Evolutionary conservation across 192 early-diverging fungal genomes (phyloP), one percentile per base, ranked within the genome.

Genomic region (Podila epicladia): DNA sequence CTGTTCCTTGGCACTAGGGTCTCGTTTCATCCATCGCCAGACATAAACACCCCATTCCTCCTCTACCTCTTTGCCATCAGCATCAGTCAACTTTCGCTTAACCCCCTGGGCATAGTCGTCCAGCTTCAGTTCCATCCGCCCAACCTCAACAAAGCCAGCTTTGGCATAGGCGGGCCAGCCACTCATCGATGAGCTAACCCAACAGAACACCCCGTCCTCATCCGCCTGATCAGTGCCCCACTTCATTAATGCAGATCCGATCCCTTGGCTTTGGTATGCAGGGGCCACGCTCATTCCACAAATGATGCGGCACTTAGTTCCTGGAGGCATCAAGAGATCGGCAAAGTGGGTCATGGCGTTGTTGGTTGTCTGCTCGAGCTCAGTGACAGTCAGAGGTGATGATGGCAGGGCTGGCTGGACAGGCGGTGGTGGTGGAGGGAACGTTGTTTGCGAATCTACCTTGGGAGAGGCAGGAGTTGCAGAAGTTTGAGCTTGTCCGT

Each of bases 21-120:
- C 45, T 20, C 71, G 24, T 33, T 37, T 57, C 71, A 73, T 73
- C 63, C 64, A 73, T 20, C 55, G 32, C 71, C 71, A 73, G 45
- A 60, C 45, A 31, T 73, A 73, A 15, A 32, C 22, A n/a, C 71
- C 71, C 71, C 71, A 73, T 2, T 73, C 71, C 69, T 62, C 24
- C 49, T 62, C 61, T 19, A 7, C 57, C 51, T 51, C 70, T 5
- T 26, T 31, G 13, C 70, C 62, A 48, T 73, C 71, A n/a, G 41
- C 57, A 31, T 15, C 19, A 17, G 15, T 50, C 28, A 58, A 24
- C 55, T 58, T 73, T 61, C 69, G 29, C 32, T 63, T 60, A 41
- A 73, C 26, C 32, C 71, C 71, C 28, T 73, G 71, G 19, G 71
- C 71, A 65, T 73, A 73, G 31, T 73, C 57, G 58, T 73, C 71